Conservation (phyloP, 495 filamentous ascomycete genomes). For the Penicillium herquei region DNA sequence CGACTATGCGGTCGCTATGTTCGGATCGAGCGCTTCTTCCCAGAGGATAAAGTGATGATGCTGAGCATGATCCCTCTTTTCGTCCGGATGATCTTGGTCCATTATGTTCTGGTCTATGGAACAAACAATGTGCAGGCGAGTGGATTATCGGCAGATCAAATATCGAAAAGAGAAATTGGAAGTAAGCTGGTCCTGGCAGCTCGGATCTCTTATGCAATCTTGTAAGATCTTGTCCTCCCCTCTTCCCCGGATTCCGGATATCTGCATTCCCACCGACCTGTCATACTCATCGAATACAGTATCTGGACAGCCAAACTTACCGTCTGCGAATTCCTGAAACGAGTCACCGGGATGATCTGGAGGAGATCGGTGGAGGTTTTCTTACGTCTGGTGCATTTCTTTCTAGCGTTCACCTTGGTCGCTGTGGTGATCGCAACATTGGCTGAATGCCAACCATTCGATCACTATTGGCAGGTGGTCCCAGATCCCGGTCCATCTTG, state of each 20-base stretch:
- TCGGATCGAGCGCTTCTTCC: constrained; percentile 75
- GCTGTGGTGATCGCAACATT: constrained; percentile 78
- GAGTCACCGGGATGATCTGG: constrained; percentile 69
- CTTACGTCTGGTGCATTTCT: constrained; percentile 68
- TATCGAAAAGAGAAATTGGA: constrained; percentile 45
- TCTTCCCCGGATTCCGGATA: background rate
- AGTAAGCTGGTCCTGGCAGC: constrained; percentile 53
- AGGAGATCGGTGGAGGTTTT: constrained; percentile 64
- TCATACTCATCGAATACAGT: constrained; percentile 38
- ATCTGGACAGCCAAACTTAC: constrained; percentile 92
- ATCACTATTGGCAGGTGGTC: constrained; percentile 85
- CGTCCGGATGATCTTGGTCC: constrained; percentile 79
- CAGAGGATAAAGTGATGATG: constrained; percentile 85
- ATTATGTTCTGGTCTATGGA: constrained; percentile 77
- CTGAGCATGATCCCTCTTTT: constrained; percentile 76
- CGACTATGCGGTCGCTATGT: constrained; percentile 76
- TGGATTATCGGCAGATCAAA: constrained; percentile 39
- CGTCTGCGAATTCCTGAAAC: constrained; percentile 85
- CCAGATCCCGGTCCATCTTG: constrained; percentile 86
- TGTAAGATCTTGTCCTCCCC: constrained; percentile 40
- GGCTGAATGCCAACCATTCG: constrained; percentile 80
- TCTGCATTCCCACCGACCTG: background rate
- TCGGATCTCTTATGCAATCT: constrained; percentile 56
- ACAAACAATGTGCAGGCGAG: constrained; percentile 73
- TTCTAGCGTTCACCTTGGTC: constrained; percentile 72